These are phyloP conservation scores for Vigna mungo DNA, from an alignment of 306 rosid species.

Conservation along the genomic window DNA sequence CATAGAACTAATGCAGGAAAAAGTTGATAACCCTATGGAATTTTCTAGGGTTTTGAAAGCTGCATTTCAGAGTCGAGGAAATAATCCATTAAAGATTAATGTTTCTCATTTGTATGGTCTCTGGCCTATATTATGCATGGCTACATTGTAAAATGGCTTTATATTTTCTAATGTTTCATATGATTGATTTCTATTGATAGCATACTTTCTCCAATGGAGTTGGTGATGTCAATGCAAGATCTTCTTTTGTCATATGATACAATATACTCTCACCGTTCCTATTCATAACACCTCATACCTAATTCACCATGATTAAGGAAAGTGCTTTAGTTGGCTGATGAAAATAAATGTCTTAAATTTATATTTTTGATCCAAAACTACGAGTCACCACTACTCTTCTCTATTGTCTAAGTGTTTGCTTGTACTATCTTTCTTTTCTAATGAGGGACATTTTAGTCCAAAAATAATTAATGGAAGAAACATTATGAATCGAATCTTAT, in stretches of 20 bases:
- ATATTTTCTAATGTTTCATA: conserved; percentile 15
- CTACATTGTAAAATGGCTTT: conserved; percentile 11
- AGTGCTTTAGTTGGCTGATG: not conserved
- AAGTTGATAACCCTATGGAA: conserved; percentile 79
- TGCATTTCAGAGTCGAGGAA: conserved; percentile 70
- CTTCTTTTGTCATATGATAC: not conserved
- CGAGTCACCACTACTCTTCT: too few species aligned
- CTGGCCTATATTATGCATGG: conserved; percentile 21
- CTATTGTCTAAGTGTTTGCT: not conserved
- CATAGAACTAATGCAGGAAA: conserved; percentile 71
- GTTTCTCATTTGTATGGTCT: conserved; percentile 85
- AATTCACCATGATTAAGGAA: not conserved
- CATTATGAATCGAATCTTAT: not conserved
- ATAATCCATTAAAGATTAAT: conserved; percentile 59
- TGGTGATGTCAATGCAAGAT: conserved; percentile 12
- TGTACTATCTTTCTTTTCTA: not conserved
- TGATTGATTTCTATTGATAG: conserved; percentile 22
- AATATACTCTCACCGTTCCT: not conserved
- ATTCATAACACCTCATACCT: not conserved
- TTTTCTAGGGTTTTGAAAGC: conserved; percentile 72
- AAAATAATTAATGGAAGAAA: not conserved
- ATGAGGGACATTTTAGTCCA: not conserved
- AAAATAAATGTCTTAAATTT: not conserved
- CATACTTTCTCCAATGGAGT: conserved; percentile 16
- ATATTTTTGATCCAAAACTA: not conserved